These are phyloP conservation scores for Coniella vitis DNA, from an alignment of 2,329 filamentous ascomycete genomes.

Conservation along the genomic window DNA sequence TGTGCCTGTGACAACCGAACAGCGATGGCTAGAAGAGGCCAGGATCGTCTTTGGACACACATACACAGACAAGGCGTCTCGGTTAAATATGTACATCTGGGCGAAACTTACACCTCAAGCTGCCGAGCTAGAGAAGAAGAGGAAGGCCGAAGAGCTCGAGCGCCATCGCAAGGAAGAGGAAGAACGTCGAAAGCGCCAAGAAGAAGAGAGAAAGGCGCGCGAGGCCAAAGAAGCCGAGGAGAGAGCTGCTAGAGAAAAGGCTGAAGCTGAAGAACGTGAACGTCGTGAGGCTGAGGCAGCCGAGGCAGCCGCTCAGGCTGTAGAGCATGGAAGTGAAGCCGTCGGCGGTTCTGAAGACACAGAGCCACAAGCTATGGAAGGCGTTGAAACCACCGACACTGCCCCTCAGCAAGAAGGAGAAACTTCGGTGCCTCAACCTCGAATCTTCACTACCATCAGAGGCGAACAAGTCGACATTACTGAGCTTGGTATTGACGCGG, in stretches of 20 bases:
- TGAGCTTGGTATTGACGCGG: conserved; percentile 84
- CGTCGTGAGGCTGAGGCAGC: conserved; percentile 53
- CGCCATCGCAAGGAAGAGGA: conserved; percentile 46
- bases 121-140: conserved; percentile 70
- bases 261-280: conserved; percentile 64
- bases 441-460: conserved; percentile 76
- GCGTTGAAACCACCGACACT: conserved; percentile 51
- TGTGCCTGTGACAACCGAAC: conserved; percentile 59
- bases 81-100: conserved; percentile 62
- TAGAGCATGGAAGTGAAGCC: conserved; percentile 26
- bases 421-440: conserved; percentile 44
- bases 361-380: conserved; percentile 46
- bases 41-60: conserved; percentile 71
- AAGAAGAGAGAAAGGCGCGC: conserved; percentile 57
- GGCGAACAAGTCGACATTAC: conserved; percentile 90
- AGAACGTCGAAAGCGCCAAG: conserved; percentile 54
- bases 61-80: conserved; percentile 61
- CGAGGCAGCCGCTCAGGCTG: conserved; percentile 42
- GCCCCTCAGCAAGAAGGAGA: conserved; percentile 27
- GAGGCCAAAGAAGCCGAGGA: conserved; percentile 70
- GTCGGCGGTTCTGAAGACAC: conserved; percentile 35
- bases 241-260: conserved; percentile 57
- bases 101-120: conserved; percentile 74
- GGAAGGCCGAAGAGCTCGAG: conserved; percentile 52
- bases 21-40: conserved; percentile 85